A percentile compares a stretch with the other conserved stretches of the same genome.
These are phyloP conservation scores for Posidonia australis DNA, from an alignment of 106 monocot genomes.

Conservation along the genomic window DNA sequence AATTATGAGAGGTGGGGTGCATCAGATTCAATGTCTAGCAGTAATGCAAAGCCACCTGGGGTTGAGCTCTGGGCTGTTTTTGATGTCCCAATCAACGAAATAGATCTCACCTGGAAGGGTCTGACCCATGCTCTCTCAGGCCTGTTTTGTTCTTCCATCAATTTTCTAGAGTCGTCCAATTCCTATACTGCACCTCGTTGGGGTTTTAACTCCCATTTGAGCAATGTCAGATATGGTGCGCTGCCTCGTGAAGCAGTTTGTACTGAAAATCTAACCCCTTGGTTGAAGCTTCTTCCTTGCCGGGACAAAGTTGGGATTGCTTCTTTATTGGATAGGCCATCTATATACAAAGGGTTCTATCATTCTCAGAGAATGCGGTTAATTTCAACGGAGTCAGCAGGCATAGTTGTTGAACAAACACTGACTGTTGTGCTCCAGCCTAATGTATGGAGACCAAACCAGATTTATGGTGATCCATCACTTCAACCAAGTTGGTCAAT, in stretches of 20 bases:
- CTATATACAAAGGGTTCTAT: constrained; percentile 80
- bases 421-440: constrained; percentile 73
- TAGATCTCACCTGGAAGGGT: constrained; percentile 80
- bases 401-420: constrained; percentile 65
- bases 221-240: constrained; percentile 77
- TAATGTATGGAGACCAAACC: constrained; percentile 8
- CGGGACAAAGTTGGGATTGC: constrained; percentile 91
- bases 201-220: constrained; percentile 47
- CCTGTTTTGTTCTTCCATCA: constrained; percentile 91
- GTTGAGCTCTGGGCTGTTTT: constrained; percentile 91
- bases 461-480: constrained; percentile 11
- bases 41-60: constrained; percentile 89
- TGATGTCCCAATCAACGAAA: constrained; percentile 39
- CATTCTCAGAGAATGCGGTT: constrained; percentile 80
- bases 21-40: constrained; percentile 57
- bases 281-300: constrained; percentile 96
- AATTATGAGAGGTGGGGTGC: constrained; percentile 90
- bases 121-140: constrained; percentile 90
- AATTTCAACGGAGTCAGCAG: constrained; percentile 30
- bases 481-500: constrained; percentile 84
- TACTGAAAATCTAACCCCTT: constrained; percentile 97
- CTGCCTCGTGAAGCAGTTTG: constrained; percentile 93
- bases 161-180: constrained; percentile 78
- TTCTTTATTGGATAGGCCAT: constrained; percentile 74
- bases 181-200: constrained; percentile 65